Evolutionary conservation across 2,329 filamentous ascomycete genomes (phyloP).

Genomic region (Alternaria sp.): DNA sequence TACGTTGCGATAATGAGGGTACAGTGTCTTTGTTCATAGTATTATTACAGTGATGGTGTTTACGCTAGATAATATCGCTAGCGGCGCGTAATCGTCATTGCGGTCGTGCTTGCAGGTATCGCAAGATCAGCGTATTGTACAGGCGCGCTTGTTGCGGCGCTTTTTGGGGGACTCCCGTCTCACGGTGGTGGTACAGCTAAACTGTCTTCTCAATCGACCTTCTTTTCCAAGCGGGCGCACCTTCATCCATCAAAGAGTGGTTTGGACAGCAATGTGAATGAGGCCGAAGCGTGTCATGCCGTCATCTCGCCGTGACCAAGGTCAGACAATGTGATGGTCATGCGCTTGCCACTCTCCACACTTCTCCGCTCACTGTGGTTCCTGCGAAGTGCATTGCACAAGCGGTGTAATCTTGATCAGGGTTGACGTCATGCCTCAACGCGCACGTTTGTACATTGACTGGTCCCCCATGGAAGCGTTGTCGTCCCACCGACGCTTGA

Average conservation of each 20-base stretch:
- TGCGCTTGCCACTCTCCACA: conserved; percentile 1
- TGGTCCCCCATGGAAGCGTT: conserved; percentile 45
- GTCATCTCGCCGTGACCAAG: background rate
- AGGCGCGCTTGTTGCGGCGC: conserved; percentile 17
- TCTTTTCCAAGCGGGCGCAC: background rate
- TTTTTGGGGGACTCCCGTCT: background rate
- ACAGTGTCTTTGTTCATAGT: conserved; percentile 15
- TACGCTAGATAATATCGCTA: conserved; percentile 22
- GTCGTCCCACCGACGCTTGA: conserved; percentile 56
- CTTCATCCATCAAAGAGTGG: background rate
- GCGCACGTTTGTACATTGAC: conserved; percentile 47
- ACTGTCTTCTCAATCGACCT: background rate
- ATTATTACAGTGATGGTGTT: conserved; percentile 17
- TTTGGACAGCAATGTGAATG: background rate
- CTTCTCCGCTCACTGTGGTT: background rate
- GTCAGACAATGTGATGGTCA: background rate
- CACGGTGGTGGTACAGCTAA: background rate
- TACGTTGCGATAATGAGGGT: conserved; percentile 11
- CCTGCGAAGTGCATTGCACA: background rate
- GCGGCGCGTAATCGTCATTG: conserved; percentile 22
- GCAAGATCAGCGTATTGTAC: conserved; percentile 29
- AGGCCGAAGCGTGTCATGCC: background rate
- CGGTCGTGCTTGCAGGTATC: conserved; percentile 23
- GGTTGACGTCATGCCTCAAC: conserved; percentile 29
- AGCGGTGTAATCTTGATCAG: background rate